These are phyloP conservation scores for Saccharomycopsis olivae DNA, from an alignment of 805 yeast species.

Conservation along the genomic window DNA sequence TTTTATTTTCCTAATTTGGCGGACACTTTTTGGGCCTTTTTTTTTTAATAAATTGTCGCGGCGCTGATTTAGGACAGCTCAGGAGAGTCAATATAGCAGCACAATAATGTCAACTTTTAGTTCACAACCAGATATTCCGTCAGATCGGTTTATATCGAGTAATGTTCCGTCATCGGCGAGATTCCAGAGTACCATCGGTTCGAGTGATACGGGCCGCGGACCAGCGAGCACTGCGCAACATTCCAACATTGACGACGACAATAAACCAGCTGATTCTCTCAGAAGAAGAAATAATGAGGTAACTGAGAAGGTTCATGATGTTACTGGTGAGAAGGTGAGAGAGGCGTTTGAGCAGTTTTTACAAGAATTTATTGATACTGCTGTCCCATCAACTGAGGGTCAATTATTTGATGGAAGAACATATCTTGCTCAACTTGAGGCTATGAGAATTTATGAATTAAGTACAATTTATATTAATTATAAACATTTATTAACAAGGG, in stretches of 20 bases:
- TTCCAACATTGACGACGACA: slow-evolving; percentile 11
- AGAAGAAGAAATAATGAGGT: slow-evolving; percentile 51
- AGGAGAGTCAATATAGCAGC: no score
- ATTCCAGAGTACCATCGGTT: slow-evolving; percentile 14
- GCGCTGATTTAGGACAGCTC: no score
- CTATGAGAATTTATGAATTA: slow-evolving; percentile 67
- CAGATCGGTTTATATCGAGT: slow-evolving; percentile 13
- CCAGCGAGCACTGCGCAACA: slow-evolving; percentile 1
- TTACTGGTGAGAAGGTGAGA: slow-evolving; percentile 87
- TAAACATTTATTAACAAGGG: slow-evolving; percentile 61
- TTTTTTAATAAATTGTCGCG: no score
- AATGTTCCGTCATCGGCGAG: slow-evolving; percentile 15
- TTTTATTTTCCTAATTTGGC: not conserved
- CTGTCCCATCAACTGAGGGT: slow-evolving; percentile 21
- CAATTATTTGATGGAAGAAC: slow-evolving; percentile 40
- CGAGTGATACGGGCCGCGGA: slow-evolving; percentile 9
- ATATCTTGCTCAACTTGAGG: slow-evolving; percentile 70
- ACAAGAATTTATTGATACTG: slow-evolving; percentile 43
- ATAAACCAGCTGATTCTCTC: slow-evolving; percentile 13
- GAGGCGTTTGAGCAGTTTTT: slow-evolving; percentile 83
- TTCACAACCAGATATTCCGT: slow-evolving; percentile 15
- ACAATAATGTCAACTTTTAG: slow-evolving; percentile 12
- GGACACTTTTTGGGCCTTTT: not conserved
- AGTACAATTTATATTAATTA: slow-evolving; percentile 80
- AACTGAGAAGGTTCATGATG: slow-evolving; percentile 81